phyloP scores from a whole-genome alignment of 768 basidiomycete species.

The Suillus fuscotomentosus region DNA sequence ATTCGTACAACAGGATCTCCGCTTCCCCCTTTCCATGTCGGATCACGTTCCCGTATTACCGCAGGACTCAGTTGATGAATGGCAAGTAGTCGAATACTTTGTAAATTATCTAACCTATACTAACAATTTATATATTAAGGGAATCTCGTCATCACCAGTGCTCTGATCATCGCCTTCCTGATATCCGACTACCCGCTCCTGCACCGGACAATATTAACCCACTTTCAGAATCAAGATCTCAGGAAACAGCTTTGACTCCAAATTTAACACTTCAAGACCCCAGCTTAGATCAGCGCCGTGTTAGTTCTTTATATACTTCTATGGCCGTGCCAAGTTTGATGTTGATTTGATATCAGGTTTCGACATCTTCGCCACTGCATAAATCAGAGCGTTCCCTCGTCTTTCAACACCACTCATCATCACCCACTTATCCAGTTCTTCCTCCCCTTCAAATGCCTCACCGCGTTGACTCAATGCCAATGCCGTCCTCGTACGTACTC shows the following conservation, averaged over 20 bases:
- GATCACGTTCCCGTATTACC: constrained; percentile 29
- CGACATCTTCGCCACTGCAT: constrained; percentile 34
- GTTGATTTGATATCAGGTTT: constrained; percentile 39
- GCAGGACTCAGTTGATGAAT: constrained; percentile 24
- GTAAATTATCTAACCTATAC: constrained; percentile 9
- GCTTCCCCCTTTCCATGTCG: constrained; percentile 27
- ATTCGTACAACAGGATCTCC: constrained; percentile 14
- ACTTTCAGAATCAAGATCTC: constrained; percentile 31
- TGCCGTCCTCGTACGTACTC: constrained; percentile 33
- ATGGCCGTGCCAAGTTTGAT: constrained; percentile 37
- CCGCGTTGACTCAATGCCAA: constrained; percentile 41
- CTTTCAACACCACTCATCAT: constrained; percentile 14
- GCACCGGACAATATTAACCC: constrained; percentile 12
- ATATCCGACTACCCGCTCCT: constrained; percentile 25
- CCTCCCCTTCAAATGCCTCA: constrained; percentile 44
- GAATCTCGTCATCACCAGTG: constrained; percentile 21
- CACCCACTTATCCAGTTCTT: constrained; percentile 14
- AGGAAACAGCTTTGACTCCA: constrained; percentile 31
- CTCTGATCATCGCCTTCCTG: constrained; percentile 33
- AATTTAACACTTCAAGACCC: constrained; percentile 32
- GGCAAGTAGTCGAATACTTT: constrained; percentile 24
- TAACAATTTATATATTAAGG: constrained; percentile 11
- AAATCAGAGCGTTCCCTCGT: constrained; percentile 31
- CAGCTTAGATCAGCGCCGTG: constrained; percentile 33
- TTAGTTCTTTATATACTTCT: constrained; percentile 34